Evolutionary conservation across 2,329 filamentous ascomycete species (phyloP).

Genomic region (Cladosporium sphaerospermum): DNA sequence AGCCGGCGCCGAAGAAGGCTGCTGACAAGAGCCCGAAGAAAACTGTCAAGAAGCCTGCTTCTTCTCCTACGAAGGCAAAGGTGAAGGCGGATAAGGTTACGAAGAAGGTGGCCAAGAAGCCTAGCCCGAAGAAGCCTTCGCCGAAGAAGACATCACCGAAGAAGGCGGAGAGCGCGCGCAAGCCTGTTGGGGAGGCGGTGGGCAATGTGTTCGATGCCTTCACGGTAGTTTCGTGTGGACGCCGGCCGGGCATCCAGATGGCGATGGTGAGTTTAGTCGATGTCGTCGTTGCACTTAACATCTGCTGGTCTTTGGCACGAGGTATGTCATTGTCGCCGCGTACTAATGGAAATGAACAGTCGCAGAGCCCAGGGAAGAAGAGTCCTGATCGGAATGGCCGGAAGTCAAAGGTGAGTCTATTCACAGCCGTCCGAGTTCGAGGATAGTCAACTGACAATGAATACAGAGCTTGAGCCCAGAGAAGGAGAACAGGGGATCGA

Average conservation of each 20-base stretch:
- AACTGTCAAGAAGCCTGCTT: not conserved
- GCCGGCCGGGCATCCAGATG: too few species aligned
- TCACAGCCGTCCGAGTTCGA: too few species aligned
- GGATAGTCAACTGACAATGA: not conserved
- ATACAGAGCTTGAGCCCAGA: constrained; percentile 3
- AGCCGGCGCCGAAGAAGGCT: constrained; percentile 1
- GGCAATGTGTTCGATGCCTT: not conserved
- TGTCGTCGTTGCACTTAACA: too few species aligned
- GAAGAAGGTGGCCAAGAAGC: constrained; percentile 4
- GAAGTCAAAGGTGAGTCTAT: too few species aligned
- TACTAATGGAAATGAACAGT: not conserved
- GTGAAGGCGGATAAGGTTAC: not conserved
- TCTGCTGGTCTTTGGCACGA: too few species aligned
- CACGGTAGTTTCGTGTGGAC: too few species aligned
- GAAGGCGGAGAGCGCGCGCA: not conserved
- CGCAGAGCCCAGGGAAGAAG: not conserved
- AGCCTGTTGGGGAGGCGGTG: constrained; percentile 1
- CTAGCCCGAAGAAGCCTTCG: not conserved
- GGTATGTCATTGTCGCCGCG: too few species aligned
- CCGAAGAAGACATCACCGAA: not conserved
- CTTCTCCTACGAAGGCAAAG: not conserved
- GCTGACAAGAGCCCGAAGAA: constrained; percentile 1
- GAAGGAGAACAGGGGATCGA: constrained; percentile 8
- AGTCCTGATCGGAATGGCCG: too few species aligned
- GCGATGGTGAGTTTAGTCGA: too few species aligned